Conservation (phyloP, 2,329 filamentous ascomycete genomes). For the Aotearoamyces nothofagi region DNA sequence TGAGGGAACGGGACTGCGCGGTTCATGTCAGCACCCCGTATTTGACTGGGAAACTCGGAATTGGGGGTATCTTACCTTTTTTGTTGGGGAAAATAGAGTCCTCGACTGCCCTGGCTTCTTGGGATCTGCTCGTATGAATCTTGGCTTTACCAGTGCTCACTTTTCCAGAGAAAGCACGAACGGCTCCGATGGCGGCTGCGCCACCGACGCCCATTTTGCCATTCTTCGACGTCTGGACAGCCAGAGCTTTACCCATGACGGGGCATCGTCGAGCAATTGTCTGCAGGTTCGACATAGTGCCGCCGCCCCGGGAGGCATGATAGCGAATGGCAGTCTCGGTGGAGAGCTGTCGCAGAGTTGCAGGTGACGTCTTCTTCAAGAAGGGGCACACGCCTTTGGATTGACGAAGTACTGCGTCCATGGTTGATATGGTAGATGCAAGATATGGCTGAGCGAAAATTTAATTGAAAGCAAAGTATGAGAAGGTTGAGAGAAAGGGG, state of each 20-base stretch:
- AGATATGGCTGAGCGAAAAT: too few relatives aligned
- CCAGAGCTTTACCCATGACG: slow-evolving; percentile 95
- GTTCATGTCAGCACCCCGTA: slow-evolving; percentile 9
- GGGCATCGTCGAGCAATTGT: slow-evolving; percentile 88
- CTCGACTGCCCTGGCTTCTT: slow-evolving; percentile 68
- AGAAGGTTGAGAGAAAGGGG: too few relatives aligned
- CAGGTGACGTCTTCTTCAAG: slow-evolving; percentile 83
- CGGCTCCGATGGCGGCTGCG: slow-evolving; percentile 28
- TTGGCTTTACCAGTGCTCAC: slow-evolving; percentile 47
- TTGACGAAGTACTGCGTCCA: slow-evolving; percentile 92
- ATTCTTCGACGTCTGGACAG: slow-evolving; percentile 57
- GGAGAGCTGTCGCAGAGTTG: slow-evolving; percentile 79
- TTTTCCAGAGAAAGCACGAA: slow-evolving; percentile 35
- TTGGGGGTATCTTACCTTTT: slow-evolving; percentile 26
- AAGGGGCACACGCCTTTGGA: slow-evolving; percentile 97
- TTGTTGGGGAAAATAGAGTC: slow-evolving; percentile 32
- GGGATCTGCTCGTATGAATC: slow-evolving; percentile 65
- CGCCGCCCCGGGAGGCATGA: slow-evolving; percentile 56
- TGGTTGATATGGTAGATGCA: too few relatives aligned
- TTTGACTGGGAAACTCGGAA: not conserved
- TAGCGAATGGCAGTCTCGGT: slow-evolving; percentile 51
- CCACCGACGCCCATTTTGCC: slow-evolving; percentile 25
- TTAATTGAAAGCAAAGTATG: too few relatives aligned
- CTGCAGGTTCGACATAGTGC: slow-evolving; percentile 94
- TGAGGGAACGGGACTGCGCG: slow-evolving; percentile 22